These are phyloP conservation scores for Berkeleyomyces basicola DNA, from an alignment of 2,329 filamentous ascomycete species.

Conservation along the genomic window DNA sequence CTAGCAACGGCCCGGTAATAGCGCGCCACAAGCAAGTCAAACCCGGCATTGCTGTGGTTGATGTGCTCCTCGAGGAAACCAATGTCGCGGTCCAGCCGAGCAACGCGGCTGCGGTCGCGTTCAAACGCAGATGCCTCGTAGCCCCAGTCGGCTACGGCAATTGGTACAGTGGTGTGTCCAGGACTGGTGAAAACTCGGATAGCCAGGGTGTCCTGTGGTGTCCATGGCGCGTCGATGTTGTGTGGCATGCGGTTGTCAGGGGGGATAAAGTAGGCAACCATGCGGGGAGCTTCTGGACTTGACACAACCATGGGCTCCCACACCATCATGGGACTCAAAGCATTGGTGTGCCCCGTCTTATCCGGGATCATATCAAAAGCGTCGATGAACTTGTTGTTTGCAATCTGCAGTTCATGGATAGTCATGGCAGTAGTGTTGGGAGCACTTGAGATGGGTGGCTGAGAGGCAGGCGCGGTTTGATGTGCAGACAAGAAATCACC, in stretches of 20 bases:
- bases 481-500: background rate
- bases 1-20: conserved; percentile 17
- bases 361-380: background rate
- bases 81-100: conserved; percentile 17
- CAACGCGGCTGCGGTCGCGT: background rate
- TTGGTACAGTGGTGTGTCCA: background rate
- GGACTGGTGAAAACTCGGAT: conserved; percentile 5
- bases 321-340: background rate
- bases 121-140: background rate
- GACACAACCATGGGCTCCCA: conserved; percentile 4
- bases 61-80: conserved; percentile 17
- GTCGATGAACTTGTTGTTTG: background rate
- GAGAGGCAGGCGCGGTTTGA: background rate
- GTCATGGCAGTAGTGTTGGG: background rate
- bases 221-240: background rate
- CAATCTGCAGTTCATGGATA: background rate
- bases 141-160: background rate
- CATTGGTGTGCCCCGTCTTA: conserved; percentile 5
- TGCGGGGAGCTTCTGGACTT: background rate
- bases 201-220: background rate
- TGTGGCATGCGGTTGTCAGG: conserved; percentile 1
- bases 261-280: conserved; percentile 4
- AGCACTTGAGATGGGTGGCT: background rate
- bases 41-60: conserved; percentile 16
- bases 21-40: conserved; percentile 15